phyloP scores from a whole-genome alignment of 2,329 filamentous ascomycete species.

The Chaetomiaceae sp. region DNA sequence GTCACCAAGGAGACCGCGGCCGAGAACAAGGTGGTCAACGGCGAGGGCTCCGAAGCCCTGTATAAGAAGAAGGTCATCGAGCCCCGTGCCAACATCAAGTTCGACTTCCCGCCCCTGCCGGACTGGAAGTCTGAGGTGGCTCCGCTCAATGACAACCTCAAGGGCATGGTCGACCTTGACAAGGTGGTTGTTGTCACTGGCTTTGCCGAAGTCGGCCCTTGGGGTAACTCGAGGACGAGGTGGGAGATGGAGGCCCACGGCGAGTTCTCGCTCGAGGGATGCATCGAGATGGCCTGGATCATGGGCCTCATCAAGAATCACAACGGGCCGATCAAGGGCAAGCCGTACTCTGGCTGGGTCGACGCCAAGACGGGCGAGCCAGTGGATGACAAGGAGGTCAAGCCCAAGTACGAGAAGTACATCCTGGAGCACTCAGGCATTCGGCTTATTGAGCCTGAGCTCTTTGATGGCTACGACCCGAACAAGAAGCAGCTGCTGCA shows the following conservation, averaged over 20 bases:
- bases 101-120: slow-evolving; percentile 83
- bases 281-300: slow-evolving; percentile 99
- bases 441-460: slow-evolving; percentile 91
- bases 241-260: slow-evolving; percentile 99
- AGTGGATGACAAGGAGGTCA: slow-evolving; percentile 96
- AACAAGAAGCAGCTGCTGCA: slow-evolving; percentile 98
- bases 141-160: slow-evolving; percentile 79
- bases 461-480: slow-evolving; percentile 94
- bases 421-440: slow-evolving; percentile 97
- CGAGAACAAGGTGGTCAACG: slow-evolving; percentile 96
- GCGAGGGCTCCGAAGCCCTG: slow-evolving; percentile 81
- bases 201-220: slow-evolving; percentile 92
- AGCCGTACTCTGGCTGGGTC: slow-evolving; percentile 95
- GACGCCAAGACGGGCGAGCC: slow-evolving; percentile 91
- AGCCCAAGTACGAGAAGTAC: slow-evolving; percentile 93
- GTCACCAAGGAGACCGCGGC: slow-evolving; percentile 94
- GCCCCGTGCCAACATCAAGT: slow-evolving; percentile 96
- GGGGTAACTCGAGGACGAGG: slow-evolving; percentile 95
- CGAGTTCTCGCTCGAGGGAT: slow-evolving; percentile 94
- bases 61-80: slow-evolving; percentile 94
- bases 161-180: slow-evolving; percentile 97
- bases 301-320: slow-evolving; percentile 99
- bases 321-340: slow-evolving; percentile 92
- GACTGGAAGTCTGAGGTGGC: slow-evolving; percentile 89
- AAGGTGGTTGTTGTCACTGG: slow-evolving; percentile 97